Conservation (phyloP, 1,139 yeast species). For the Geotrichum siamense region DNA sequence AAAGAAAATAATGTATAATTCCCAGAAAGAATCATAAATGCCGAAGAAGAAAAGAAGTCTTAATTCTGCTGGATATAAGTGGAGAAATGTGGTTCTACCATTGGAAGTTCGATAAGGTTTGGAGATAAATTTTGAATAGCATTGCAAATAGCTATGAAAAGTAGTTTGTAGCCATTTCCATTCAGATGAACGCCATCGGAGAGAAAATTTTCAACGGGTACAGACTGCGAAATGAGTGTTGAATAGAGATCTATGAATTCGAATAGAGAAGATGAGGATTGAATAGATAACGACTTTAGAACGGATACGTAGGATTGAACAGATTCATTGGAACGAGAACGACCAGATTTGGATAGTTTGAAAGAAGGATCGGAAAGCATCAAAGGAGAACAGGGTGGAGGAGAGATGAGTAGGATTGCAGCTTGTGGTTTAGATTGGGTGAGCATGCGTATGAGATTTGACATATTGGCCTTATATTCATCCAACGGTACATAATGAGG, state of each 20-base stretch:
- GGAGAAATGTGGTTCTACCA: conserved; percentile 17
- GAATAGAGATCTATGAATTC: conserved; percentile 9
- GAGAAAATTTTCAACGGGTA: conserved; percentile 13
- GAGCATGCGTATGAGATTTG: conserved; percentile 1
- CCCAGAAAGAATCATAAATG: too few species aligned
- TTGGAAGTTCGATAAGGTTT: conserved; percentile 7
- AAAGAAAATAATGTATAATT: too few species aligned
- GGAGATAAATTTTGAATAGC: neutral
- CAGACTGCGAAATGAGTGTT: neutral
- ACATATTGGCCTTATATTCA: conserved; percentile 11
- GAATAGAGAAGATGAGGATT: neutral
- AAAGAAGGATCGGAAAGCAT: conserved; percentile 13
- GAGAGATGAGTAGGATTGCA: conserved; percentile 15
- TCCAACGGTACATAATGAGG: conserved; percentile 19
- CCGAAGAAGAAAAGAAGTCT: too few species aligned
- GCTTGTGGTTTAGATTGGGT: conserved; percentile 1
- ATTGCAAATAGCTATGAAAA: conserved; percentile 7
- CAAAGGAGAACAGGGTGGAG: conserved; percentile 17
- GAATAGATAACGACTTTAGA: conserved; percentile 3
- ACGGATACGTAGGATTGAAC: conserved; percentile 11
- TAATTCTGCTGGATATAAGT: too few species aligned
- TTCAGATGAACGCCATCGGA: conserved; percentile 19
- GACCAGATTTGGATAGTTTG: conserved; percentile 16
- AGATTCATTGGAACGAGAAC: conserved; percentile 12
- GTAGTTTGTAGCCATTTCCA: conserved; percentile 17